A percentile compares a stretch with the other conserved stretches of the same genome.
These are phyloP conservation scores for Stenogyne calaminthoides DNA, from an alignment of 305 asterid species.

Conservation along the genomic window DNA sequence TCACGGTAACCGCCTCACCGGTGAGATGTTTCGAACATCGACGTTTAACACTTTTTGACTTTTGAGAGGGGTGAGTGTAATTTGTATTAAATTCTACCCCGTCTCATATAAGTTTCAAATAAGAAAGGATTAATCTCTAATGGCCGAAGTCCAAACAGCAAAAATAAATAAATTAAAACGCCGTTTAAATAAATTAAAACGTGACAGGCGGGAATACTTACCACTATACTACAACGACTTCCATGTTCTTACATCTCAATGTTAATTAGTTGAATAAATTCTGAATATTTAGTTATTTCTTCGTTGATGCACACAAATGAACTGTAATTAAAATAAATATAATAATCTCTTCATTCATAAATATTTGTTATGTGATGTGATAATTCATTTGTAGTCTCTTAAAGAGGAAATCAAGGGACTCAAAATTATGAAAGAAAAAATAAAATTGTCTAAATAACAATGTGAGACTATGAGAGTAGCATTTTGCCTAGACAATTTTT, in stretches of 20 bases:
- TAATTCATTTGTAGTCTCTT: too few species aligned
- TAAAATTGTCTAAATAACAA: neutral
- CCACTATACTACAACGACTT: constrained; percentile 69
- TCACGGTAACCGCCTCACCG: too few species aligned
- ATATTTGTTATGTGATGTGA: neutral
- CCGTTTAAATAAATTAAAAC: constrained; percentile 43
- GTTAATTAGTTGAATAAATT: too few species aligned
- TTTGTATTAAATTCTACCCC: too few species aligned
- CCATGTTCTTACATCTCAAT: neutral
- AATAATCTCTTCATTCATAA: neutral
- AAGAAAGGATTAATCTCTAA: too few species aligned
- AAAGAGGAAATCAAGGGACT: too few species aligned
- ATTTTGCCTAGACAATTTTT: neutral
- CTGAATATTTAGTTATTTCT: too few species aligned
- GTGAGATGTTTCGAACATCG: too few species aligned
- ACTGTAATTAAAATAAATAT: neutral
- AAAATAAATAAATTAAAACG: constrained; percentile 19
- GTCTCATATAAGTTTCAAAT: too few species aligned
- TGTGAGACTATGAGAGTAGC: neutral
- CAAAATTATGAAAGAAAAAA: too few species aligned
- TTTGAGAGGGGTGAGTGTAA: too few species aligned
- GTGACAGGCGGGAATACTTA: constrained; percentile 77
- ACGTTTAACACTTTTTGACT: too few species aligned
- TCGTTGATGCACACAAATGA: neutral
- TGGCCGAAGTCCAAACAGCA: neutral